Evolutionary conservation across 345 rosid genomes (phyloP).

Genomic region (Trapa incisa): DNA sequence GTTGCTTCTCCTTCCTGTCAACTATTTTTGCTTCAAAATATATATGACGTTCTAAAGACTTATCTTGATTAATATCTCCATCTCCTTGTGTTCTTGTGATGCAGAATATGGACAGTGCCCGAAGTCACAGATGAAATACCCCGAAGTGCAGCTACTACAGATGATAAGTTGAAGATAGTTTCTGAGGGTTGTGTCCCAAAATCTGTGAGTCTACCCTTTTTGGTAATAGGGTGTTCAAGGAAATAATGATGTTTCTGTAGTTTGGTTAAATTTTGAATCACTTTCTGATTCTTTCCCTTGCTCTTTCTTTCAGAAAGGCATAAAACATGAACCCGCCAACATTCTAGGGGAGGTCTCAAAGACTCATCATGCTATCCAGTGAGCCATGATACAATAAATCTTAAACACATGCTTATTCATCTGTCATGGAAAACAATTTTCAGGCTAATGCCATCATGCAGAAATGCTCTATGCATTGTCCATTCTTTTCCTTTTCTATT

Average conservation of each 20-base stretch:
- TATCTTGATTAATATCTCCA: neutral
- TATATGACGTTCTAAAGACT: neutral
- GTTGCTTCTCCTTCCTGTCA: neutral
- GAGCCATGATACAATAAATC: conserved; percentile 12
- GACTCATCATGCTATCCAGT: conserved; percentile 72
- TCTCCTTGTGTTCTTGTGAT: conserved; percentile 6
- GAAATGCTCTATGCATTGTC: neutral
- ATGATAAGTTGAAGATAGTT: conserved; percentile 41
- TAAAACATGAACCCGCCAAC: conserved; percentile 42
- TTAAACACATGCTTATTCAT: conserved; percentile 1
- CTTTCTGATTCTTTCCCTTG: conserved; percentile 4
- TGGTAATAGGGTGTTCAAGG: neutral
- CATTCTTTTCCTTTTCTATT: conserved; percentile 3
- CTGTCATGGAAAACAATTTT: neutral
- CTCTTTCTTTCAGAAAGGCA: conserved; percentile 25
- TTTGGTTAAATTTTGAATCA: neutral
- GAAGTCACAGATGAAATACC: conserved; percentile 43
- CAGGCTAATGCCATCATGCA: neutral
- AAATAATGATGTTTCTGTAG: neutral
- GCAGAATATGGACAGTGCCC: conserved; percentile 79
- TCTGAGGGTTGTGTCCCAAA: conserved; percentile 64
- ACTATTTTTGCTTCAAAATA: neutral
- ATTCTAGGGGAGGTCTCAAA: conserved; percentile 54
- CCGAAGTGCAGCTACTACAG: conserved; percentile 22
- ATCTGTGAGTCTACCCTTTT: conserved; percentile 30